Base-by-base conservation (phyloP, 495 filamentous ascomycete species). In the Delitschia confertaspora region DNA sequence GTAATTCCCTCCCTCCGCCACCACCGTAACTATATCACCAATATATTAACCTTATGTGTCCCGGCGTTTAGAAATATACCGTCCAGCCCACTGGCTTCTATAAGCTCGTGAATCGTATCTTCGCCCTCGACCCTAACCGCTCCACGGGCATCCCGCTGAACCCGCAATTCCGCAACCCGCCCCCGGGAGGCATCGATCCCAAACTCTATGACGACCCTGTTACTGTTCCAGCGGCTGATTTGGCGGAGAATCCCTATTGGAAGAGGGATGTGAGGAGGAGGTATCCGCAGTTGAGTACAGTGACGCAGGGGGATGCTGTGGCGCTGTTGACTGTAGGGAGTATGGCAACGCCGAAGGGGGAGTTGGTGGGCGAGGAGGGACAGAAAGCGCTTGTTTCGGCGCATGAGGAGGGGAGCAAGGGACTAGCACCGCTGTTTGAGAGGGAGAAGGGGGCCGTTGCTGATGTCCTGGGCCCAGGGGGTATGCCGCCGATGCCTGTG, bases 191-290 rank as follows among this genome's bases (percentile, higher is more conserved):
- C 48, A 69, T 80, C 59, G 80, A 85, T 54, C 88, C 93, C 19
- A 59, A 73, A 17, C 60, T 63, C 20, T 98, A 95, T 67, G 78
- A 85, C 61, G 93, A 96, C 59, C 88, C 88, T 11, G 84, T 93
- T 35, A 95, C 89, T 9, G 24, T 83, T 0, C 91, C 93, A n/a
- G 85, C 91, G 2, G 88, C 78, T 42, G 91, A 99, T 64, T 78
- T 98, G 50, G 91, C 91, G 55, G 91, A 93, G 59, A 98, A 98
- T 65, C 77, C 91, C 27, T 98, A 98, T 76, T 98, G 87, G 85
- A 93, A 93, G 69, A 87, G 91, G 42, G 91, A 98, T 55, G 65
- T 69, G 38, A 82, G 91, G 35, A 78, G 93, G 56, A 75, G 71
- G 57, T 98, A 96, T 69, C 83, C 93, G n/a, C 72, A 71, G 42